Base-by-base conservation (phyloP, 2,329 filamentous ascomycete species). In the Aspergillus pseudonomiae region DNA sequence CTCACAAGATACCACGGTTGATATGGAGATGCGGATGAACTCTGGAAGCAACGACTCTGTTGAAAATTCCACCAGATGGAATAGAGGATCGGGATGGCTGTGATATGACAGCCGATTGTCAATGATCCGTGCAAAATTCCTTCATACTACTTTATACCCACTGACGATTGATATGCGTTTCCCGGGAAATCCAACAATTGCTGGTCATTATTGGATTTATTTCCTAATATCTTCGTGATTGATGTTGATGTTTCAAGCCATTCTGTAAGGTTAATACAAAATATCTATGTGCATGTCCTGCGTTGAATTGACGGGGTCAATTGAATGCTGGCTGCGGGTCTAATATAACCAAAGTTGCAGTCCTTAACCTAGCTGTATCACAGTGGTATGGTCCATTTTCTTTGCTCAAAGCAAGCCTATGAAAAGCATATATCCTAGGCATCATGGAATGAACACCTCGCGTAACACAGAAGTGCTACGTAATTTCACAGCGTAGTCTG, bases 1-100 rank as follows among this genome's bases (percentile, higher is more conserved):
- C 12, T 67, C 67, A 28, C 66, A 65, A 46, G 59, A 59, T 4
- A 65, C 67, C 55, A 62, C 69, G 30, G 63, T 65, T 41, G 73
- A 78, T 41, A 70, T 74, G 66, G 71, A 76, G 55, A 67, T 75
- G 68, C 69, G 74, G 32, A 72, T 76, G 70, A 73, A 78, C 43
- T 70, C 70, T 39, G 70, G 67, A 39, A 69, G 66, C 30, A 65
- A 74, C 52, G 57, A 68, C 50, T 66, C 71, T 19, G 56, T 60
- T 28, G 52, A 65, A 21, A 50, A 57, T 39, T 61, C 71, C 11
- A 71, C 71, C 57, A 67, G 61, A 64, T 75, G 71, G 72, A 65
- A 69, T 57, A 74, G 71, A 5, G 67, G 69, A 5, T 66, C 74
- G 57, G 68, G 71, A 12, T 78, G 77, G 78, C 75, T 75, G 68